phyloP scores from a whole-genome alignment of 352 stramenopile genomes.

The Pythium dissimile region DNA sequence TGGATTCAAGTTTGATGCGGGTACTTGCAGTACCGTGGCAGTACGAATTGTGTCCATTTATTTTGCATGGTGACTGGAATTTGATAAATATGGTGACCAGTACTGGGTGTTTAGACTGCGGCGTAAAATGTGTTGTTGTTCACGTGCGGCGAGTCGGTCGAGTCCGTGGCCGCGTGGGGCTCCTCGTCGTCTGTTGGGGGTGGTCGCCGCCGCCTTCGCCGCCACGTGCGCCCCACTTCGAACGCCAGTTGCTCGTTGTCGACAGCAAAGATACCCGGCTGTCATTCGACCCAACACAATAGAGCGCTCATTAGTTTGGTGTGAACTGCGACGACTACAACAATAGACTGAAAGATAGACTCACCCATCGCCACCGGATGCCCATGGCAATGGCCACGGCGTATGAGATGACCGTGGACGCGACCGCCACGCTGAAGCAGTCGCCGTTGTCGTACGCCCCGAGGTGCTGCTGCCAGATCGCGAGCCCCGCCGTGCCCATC shows the following conservation, averaged over 20 bases:
- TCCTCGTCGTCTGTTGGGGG: not conserved
- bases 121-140: conserved; percentile 8
- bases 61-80: too few relatives aligned
- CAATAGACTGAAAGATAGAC: not conserved
- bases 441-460: conserved; percentile 64
- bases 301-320: not conserved
- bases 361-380: conserved; percentile 67
- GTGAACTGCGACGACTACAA: not conserved
- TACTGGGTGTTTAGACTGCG: conserved; percentile 3
- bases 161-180: not conserved
- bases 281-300: conserved; percentile 5
- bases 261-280: conserved; percentile 77
- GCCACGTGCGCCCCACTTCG: conserved; percentile 19
- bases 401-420: conserved; percentile 67
- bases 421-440: conserved; percentile 64
- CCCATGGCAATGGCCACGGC: conserved; percentile 64
- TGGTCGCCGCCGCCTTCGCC: not conserved
- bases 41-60: not conserved
- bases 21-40: too few relatives aligned
- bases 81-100: conserved; percentile 4
- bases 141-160: not conserved
- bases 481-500: conserved; percentile 36
- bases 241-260: conserved; percentile 63
- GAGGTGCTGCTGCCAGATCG: conserved; percentile 59
- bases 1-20: too few relatives aligned